Evolutionary conservation across 2,329 filamentous ascomycete genomes (phyloP), one percentile per base, ranked within the genome.

Genomic region (Zymoseptoria crescenta): DNA sequence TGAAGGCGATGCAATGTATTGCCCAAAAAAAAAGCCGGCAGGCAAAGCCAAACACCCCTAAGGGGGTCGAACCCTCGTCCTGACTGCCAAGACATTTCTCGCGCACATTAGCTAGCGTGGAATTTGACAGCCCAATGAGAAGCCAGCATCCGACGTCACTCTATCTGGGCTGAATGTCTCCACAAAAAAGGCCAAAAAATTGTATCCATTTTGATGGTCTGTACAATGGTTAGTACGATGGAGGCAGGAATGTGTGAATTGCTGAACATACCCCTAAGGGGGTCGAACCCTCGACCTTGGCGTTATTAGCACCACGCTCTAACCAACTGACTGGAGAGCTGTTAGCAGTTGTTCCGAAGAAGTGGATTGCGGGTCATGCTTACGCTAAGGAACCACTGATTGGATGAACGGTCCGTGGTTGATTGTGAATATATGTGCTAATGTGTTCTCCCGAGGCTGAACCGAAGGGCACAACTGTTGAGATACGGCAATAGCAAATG

Each of bases 251-350:
- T 41, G 16, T 41, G 13, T 41, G 13, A 9, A 41, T 41, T 9
- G 10, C 35, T 41, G 35, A 13, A 41, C 35, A 41, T 41, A 41
- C 35, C 54, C 49, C 20, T 50, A 59, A 56, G 54, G 52, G 56
- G 58, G 58, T 62, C 60, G 60, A 60, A 64, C 62, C 60, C 62
- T 59, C 62, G 62, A 60, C 62, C 62, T 64, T 64, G 62, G 62
- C 62, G 62, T 64, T 64, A 64, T 64, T 64, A 64, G 62, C 62
- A 64, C 62, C 62, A 64, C 62, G 62, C 62, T 64, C 62, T 64
- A 64, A 64, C 62, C 62, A 64, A 64, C 62, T 64, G 62, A 64
- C 55, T 56, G 55, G 19, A 13, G n/a, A 28, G 24, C 13, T 51
- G 45, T 56, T 56, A 56, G 55, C 2, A 35, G 8, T 3, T 19